A percentile compares a stretch with the other conserved stretches of the same genome.
phyloP scores from a whole-genome alignment of 1,139 yeast species.

The Kodamaea ohmeri region DNA sequence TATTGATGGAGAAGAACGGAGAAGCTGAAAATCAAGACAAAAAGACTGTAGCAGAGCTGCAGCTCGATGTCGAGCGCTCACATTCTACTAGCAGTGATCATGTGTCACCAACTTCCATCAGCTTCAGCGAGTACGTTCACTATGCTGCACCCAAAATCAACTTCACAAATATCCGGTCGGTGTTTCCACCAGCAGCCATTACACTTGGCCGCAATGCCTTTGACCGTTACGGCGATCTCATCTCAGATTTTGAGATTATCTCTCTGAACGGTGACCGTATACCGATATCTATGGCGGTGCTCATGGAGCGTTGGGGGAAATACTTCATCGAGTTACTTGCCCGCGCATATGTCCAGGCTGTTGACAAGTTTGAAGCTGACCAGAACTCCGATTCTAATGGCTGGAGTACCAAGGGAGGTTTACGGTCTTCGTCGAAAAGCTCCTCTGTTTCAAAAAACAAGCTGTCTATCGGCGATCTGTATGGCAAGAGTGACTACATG shows the following conservation, averaged over 20 bases:
- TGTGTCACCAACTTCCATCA: slow-evolving; percentile 24
- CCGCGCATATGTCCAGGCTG: slow-evolving; percentile 60
- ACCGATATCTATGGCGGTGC: slow-evolving; percentile 56
- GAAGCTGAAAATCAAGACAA: slow-evolving; percentile 17
- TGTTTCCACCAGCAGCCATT: slow-evolving; percentile 72
- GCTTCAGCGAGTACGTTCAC: slow-evolving; percentile 70
- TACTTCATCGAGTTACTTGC: slow-evolving; percentile 61
- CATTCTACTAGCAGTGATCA: slow-evolving; percentile 17
- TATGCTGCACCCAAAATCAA: slow-evolving; percentile 71
- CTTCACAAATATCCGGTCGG: slow-evolving; percentile 62
- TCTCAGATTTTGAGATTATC: slow-evolving; percentile 70
- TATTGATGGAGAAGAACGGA: slow-evolving; percentile 10
- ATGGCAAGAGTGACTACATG: slow-evolving; percentile 5
- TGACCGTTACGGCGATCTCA: slow-evolving; percentile 59
- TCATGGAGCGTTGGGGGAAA: slow-evolving; percentile 74
- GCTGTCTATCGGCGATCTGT: slow-evolving; percentile 7
- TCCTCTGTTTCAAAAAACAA: slow-evolving; percentile 9
- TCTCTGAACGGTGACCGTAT: slow-evolving; percentile 65
- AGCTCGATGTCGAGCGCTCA: slow-evolving; percentile 14
- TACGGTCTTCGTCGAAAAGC: slow-evolving; percentile 11
- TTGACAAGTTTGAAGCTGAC: slow-evolving; percentile 43
- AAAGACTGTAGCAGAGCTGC: slow-evolving; percentile 14
- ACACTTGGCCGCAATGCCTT: slow-evolving; percentile 73
- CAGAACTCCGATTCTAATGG: slow-evolving; percentile 16
- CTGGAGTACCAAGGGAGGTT: slow-evolving; percentile 5